Evolutionary conservation across 2,329 filamentous ascomycete genomes (phyloP).

Genomic region (Ascochyta pisi): DNA sequence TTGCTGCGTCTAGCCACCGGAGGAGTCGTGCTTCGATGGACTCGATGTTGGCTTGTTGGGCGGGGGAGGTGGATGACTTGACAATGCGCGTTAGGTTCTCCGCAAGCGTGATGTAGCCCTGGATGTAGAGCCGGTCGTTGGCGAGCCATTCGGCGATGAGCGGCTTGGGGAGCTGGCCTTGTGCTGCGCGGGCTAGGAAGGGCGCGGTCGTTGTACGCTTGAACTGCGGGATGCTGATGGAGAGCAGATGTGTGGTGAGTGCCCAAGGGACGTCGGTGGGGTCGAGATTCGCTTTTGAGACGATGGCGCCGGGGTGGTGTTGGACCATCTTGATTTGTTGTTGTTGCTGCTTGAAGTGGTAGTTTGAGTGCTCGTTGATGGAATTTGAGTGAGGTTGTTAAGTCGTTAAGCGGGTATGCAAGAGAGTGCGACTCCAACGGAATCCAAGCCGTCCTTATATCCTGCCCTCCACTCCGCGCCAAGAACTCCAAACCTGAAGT

Average conservation of each 20-base stretch:
- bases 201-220: constrained; percentile 39
- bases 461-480: constrained; percentile 9
- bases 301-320: constrained; percentile 30
- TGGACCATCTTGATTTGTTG: constrained; percentile 16
- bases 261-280: constrained; percentile 33
- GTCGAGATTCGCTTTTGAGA: constrained; percentile 24
- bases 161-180: constrained; percentile 39
- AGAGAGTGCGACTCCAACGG: not conserved
- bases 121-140: constrained; percentile 44
- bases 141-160: constrained; percentile 44
- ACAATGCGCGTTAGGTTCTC: constrained; percentile 34
- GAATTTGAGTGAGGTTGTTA: constrained; percentile 17
- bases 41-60: constrained; percentile 21
- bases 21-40: constrained; percentile 32
- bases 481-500: constrained; percentile 13
- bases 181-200: constrained; percentile 40
- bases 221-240: constrained; percentile 35
- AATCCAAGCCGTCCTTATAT: constrained; percentile 15
- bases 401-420: constrained; percentile 9
- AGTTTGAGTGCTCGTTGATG: constrained; percentile 18
- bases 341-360: not conserved
- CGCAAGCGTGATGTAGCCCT: constrained; percentile 39
- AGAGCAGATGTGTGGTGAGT: constrained; percentile 42
- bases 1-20: constrained; percentile 41
- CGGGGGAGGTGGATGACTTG: constrained; percentile 20